Evolutionary conservation across 768 basidiomycete species (phyloP), one percentile per base, ranked within the genome.

Genomic region (Tylopilus vinaceipallidus): DNA sequence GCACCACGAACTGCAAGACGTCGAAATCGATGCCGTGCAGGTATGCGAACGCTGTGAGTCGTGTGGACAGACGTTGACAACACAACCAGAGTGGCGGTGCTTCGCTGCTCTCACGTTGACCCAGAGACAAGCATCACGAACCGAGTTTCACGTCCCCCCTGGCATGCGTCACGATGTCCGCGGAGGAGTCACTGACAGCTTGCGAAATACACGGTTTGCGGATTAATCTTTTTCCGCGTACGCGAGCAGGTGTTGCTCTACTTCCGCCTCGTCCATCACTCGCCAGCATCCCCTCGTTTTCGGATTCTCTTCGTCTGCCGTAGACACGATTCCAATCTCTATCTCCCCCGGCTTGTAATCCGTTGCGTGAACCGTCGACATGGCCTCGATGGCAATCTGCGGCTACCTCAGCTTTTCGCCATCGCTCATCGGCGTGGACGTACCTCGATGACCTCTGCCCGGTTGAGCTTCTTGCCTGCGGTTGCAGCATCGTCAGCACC

Each of bases 321-420:
- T 77, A 23, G 92, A 95, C 19, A 91, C 87, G 45, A 98, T 88
- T 0, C 93, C 95, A 56, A 99, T 91, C 69, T 99, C 97, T 61
- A 98, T 90, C 70, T 98, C 97, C 10, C 83, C 84, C 0, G 91
- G 76, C 70, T 98, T 99, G 75, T 93, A 97, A 66, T 99, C 97
- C 2, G 94, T 97, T 33, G 92, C 85, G 61, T 95, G 90, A 22
- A 98, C 93, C 0, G 83, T 88, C 39, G 92, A 95, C 77, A 98
- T 90, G 12, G 86, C 84, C 68, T 98, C 95, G 46, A 98, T 95
- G 0, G 93, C 95, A 72, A 95, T 81, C 92, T 95, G 57, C 23
- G 46, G 27, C 3, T 33, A 22, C 12, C 30, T 55, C 44, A 58
- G 47, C 27, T 51, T 44, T 9, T 11, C n/a, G 24, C 3, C 7